These are phyloP conservation scores for Aspergillus sp. DNA, from an alignment of 2,329 filamentous ascomycete genomes.

Conservation along the genomic window DNA sequence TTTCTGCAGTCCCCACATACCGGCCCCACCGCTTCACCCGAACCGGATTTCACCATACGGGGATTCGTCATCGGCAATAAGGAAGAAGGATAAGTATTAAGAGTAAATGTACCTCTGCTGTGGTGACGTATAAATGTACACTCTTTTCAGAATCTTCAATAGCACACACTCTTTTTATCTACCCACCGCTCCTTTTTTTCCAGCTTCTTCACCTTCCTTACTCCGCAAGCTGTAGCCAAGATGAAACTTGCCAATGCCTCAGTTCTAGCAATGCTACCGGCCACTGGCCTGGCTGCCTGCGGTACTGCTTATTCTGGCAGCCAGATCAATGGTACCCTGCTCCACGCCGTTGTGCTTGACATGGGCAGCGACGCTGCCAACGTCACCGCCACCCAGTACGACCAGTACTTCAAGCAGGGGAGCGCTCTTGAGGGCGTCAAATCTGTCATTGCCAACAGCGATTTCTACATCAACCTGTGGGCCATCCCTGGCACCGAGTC, in stretches of 20 bases:
- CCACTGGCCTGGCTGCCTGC: conserved; percentile 1
- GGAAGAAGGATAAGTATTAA: background rate
- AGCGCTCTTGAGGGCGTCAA: conserved; percentile 2
- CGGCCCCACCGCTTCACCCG: background rate
- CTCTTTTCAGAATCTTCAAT: background rate
- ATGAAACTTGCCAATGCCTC: conserved; percentile 3
- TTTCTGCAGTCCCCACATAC: background rate
- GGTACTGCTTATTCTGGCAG: background rate
- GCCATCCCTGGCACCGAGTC: conserved; percentile 2
- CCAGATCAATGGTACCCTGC: background rate
- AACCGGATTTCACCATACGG: background rate
- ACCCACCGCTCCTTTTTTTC: background rate
- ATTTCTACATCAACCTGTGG: conserved; percentile 3
- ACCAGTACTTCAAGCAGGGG: conserved; percentile 4
- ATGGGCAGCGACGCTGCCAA: conserved; percentile 2
- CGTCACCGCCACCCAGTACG: background rate
- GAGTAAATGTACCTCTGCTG: background rate
- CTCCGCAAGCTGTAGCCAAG: background rate
- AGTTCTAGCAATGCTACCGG: background rate
- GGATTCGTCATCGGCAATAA: background rate
- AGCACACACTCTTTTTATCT: background rate
- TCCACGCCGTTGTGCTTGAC: background rate
- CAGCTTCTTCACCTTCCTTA: background rate
- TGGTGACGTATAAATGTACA: background rate
- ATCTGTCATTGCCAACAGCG: background rate